Evolutionary conservation across 371 early-diverging fungal genomes (phyloP), one percentile per base, ranked within the genome.

Genomic region (Aphelidium insulamus): DNA sequence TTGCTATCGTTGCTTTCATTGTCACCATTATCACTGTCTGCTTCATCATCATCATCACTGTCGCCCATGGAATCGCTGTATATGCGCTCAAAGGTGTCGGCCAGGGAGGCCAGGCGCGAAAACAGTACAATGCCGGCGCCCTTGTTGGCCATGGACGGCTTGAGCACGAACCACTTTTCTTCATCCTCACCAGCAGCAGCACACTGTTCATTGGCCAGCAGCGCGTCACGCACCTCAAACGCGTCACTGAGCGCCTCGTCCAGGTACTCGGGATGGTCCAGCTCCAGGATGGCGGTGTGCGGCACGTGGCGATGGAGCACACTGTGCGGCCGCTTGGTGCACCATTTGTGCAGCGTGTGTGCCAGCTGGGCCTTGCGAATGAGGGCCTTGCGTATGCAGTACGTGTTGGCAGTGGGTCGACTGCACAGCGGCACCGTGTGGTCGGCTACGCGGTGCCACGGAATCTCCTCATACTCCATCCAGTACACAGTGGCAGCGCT

Each of bases 221-320:
- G 48, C 28, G 60, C 67, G 10, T 59, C 38, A 21, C 65, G 64
- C 0, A 74, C 66, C 36, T 74, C 75, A 41, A 52, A 74, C 15
- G 62, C 64, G 33, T 74, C 75, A 40, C 68, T 65, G 44, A 74
- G 49, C 5, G 70, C 69, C 42, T 74, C 75, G 18, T 74, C 75
- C 30, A 72, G 39, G 34, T 74, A 74, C 31, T 73, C 72, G 1
- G 61, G 47, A 37, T 69, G 71, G 43, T 69, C 72, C n/a, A 74
- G 40, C 37, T 73, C 71, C 32, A 74, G 60, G 19, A 57, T 38
- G 67, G 67, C 73, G 0, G 75, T 74, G 18, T 66, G 65, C 0
- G 75, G 75, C 5, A 71, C 61, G 1, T 64, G 59, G 0, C 38
- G 33, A 24, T 40, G 39, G 10, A 74, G 43, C 1, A 69, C 48